Evolutionary conservation across 2,329 filamentous ascomycete species (phyloP).

Genomic region (Claviceps maximensis): DNA sequence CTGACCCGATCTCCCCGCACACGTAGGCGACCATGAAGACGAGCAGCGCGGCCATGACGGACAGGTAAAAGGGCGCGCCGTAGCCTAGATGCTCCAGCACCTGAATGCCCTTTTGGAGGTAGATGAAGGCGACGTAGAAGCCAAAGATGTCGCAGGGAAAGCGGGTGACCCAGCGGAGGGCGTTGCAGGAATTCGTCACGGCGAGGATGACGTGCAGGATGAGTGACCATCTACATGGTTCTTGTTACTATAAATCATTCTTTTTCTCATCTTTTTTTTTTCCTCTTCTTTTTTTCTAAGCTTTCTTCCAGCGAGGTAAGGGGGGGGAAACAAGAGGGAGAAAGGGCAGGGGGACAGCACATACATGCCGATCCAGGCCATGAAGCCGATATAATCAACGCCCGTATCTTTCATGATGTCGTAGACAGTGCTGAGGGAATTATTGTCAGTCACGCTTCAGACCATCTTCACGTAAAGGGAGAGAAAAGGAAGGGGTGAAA

Average conservation of each 20-base stretch:
- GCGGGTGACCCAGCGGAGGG: conserved; percentile 74
- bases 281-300: no score
- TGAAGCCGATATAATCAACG: conserved; percentile 75
- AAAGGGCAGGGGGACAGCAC: conserved; percentile 12
- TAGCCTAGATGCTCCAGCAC: conserved; percentile 64
- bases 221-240: conserved; percentile 55
- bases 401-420: conserved; percentile 70
- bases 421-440: conserved; percentile 54
- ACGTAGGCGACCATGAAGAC: conserved; percentile 67
- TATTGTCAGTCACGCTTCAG: neutral
- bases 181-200: conserved; percentile 76
- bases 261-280: neutral
- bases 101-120: conserved; percentile 82
- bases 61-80: conserved; percentile 60
- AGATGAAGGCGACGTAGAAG: conserved; percentile 87
- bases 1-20: conserved; percentile 57
- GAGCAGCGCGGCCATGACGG: conserved; percentile 60
- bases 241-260: neutral
- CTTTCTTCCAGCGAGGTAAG: neutral
- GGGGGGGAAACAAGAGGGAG: neutral
- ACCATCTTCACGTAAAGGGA: neutral
- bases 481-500: neutral
- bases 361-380: conserved; percentile 78
- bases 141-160: conserved; percentile 92
- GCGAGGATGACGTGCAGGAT: conserved; percentile 77